Evolutionary conservation across 768 basidiomycete genomes (phyloP).

Genomic region (Leccinum boreale): DNA sequence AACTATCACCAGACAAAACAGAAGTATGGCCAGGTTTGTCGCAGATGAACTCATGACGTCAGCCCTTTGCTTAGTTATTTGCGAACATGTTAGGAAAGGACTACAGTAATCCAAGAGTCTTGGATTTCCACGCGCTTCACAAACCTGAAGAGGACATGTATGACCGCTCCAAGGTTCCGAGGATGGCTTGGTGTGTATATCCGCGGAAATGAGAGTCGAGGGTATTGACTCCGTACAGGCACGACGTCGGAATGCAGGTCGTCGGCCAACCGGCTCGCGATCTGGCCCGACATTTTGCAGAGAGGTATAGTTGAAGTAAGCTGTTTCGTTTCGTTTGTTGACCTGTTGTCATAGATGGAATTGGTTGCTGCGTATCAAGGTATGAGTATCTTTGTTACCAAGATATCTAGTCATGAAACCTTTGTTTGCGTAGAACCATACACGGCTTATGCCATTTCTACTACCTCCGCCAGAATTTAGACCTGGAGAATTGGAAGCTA

Average conservation of each 20-base stretch:
- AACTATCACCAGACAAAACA: constrained; percentile 50
- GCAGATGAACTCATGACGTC: not conserved
- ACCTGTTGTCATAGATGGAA: constrained; percentile 68
- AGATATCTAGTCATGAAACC: not conserved
- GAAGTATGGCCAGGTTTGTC: constrained; percentile 84
- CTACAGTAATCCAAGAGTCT: constrained; percentile 85
- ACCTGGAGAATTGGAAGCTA: constrained; percentile 67
- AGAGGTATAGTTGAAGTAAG: constrained; percentile 51
- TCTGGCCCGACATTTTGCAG: constrained; percentile 89
- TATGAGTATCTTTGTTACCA: constrained; percentile 29
- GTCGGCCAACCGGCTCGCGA: constrained; percentile 96
- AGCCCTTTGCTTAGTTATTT: not conserved
- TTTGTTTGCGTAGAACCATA: constrained; percentile 65
- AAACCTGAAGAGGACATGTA: constrained; percentile 97
- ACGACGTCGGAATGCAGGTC: constrained; percentile 94
- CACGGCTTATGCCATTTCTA: constrained; percentile 88
- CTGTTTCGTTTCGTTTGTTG: not conserved
- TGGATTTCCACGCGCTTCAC: constrained; percentile 80
- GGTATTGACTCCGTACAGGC: constrained; percentile 49
- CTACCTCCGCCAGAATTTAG: constrained; percentile 92
- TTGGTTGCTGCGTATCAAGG: constrained; percentile 89
- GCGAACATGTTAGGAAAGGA: constrained; percentile 68
- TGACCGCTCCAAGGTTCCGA: constrained; percentile 80
- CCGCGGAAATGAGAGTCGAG: not conserved
- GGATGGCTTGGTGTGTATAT: constrained; percentile 87